Evolutionary conservation across 148 eudicot genomes (phyloP), one percentile per base, ranked within the genome.

Genomic region (Vaccinium myrtillus): DNA sequence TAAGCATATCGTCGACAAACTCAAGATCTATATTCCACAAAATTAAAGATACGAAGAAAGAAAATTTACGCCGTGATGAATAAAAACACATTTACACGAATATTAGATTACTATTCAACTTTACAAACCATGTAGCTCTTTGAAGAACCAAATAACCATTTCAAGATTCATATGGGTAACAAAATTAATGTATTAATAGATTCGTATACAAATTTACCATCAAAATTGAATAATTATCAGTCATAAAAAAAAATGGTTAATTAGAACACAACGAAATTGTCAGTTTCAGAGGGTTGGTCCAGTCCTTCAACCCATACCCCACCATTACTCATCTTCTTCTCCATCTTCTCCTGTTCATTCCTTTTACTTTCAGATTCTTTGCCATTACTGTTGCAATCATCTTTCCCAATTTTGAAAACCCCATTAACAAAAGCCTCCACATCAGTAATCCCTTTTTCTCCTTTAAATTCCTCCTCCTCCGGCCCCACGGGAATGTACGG

Each of bases 401-500:
- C 86, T 1, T 80, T 79, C 56, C 78, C 86, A n/a, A 55, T 90
- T 56, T 78, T 75, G 56, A 95, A 93, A 43, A 93, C 86, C 48
- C 86, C 88, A 70, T 90, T 86, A 76, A 94, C 97, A 84, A 90
- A 78, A 8, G 83, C 77, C 90, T 94, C 98, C 85, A 96, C 89
- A 85, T 96, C 96, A 85, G 16, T 3, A 16, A 90, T 88, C 12
- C 84, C 87, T 6, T 90, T 87, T 49, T 85, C 89, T 73, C 91
- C 95, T 1, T 74, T 86, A 4, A 83, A 80, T 6, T 87, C 93
- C 87, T 61, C 91, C 27, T 70, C 77, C 56, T 89, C 90, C 4
- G 87, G 75, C 67, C 83, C 79, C 14, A 1, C 63, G 21, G 95
- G 98, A 43, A 94, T 90, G 79, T 85, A 92, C 43, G 98, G 98